Evolutionary conservation across 2,329 filamentous ascomycete species (phyloP).

Genomic region (Ophiosphaerella narmari): DNA sequence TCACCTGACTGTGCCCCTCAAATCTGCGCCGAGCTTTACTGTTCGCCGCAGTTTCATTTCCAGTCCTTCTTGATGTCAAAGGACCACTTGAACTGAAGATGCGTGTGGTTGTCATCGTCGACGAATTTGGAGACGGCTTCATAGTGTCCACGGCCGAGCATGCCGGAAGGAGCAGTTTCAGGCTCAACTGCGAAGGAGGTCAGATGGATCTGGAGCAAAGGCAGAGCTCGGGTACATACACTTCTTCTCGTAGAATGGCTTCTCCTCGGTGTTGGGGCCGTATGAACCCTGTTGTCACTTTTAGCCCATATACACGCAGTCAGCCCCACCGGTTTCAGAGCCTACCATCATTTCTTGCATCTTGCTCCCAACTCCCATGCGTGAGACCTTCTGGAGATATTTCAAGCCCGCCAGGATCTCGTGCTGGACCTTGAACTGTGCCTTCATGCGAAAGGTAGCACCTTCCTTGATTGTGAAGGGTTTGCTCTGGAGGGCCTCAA

Average conservation of each 20-base stretch:
- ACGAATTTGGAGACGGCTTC: slow-evolving; percentile 87
- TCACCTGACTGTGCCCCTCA: neutral
- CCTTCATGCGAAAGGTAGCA: slow-evolving; percentile 90
- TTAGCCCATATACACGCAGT: slow-evolving; percentile 10
- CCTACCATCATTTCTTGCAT: slow-evolving; percentile 96
- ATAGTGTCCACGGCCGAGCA: slow-evolving; percentile 90
- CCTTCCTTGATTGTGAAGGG: slow-evolving; percentile 99
- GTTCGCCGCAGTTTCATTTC: slow-evolving; percentile 53
- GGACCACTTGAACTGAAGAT: slow-evolving; percentile 92
- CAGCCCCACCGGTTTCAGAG: neutral
- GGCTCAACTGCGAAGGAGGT: slow-evolving; percentile 68
- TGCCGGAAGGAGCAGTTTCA: slow-evolving; percentile 89
- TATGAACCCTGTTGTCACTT: slow-evolving; percentile 74
- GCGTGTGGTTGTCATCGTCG: slow-evolving; percentile 90
- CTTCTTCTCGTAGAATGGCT: slow-evolving; percentile 83
- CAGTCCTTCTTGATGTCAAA: slow-evolving; percentile 98
- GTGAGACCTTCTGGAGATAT: slow-evolving; percentile 92
- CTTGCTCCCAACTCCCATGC: slow-evolving; percentile 87
- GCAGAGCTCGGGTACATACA: slow-evolving; percentile 63
- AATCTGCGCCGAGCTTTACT: no score
- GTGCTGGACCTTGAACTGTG: slow-evolving; percentile 93
- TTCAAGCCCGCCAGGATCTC: slow-evolving; percentile 94
- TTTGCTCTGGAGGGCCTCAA: slow-evolving; percentile 80
- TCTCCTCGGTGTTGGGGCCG: slow-evolving; percentile 87
- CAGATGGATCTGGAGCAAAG: slow-evolving; percentile 4